Evolutionary conservation across 2,329 filamentous ascomycete species (phyloP), one percentile per base, ranked within the genome.

Genomic region (Aplosporella prunicola): DNA sequence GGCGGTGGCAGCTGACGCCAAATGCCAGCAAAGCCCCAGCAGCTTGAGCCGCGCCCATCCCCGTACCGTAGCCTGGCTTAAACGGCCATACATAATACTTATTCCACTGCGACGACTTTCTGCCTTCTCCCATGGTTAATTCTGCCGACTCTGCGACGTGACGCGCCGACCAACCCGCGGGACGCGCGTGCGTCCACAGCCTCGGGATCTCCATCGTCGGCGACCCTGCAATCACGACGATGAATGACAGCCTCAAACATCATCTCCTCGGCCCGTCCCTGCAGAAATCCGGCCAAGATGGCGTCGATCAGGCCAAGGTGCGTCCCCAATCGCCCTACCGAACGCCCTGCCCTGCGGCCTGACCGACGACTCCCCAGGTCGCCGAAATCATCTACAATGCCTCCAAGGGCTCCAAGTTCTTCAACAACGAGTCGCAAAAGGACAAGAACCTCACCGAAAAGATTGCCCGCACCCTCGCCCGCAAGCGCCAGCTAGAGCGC

Each of bases 301-400:
- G 76, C 11, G 89, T 96, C n/a, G 86, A 98, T 51, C 91, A 96
- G 63, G 73, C 74, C 45, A 93, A 91, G 66, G 80, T 79, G 56
- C 25, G 55, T 38, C 35, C 34, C 37, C 32, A 29, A 30, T 17
- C 23, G 4, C 31, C 26, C 32, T 32, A 18, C 16, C 28, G 20
- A 11, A 16, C 30, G 26, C 11, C 10, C 16, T 9, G 25, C 28
- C 14, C 20, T 24, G 31, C 30, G 18, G 14, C 25, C 36, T 35
- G 37, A 45, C 35, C n/a, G n/a, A n/a, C n/a, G 17, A 27, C 15
- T 13, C 10, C 5, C 9, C 33, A 81, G 78, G 87, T 98, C 33
- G 93, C 88, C 2, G 88, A 96, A 50, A 80, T 96, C 48, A 98
- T 98, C 43, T 96, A 95, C 63, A 86, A 93, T 58, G 87, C 88